Evolutionary conservation across 2,329 filamentous ascomycete species (phyloP).

Genomic region (Mycosphaerelloides madeirae): DNA sequence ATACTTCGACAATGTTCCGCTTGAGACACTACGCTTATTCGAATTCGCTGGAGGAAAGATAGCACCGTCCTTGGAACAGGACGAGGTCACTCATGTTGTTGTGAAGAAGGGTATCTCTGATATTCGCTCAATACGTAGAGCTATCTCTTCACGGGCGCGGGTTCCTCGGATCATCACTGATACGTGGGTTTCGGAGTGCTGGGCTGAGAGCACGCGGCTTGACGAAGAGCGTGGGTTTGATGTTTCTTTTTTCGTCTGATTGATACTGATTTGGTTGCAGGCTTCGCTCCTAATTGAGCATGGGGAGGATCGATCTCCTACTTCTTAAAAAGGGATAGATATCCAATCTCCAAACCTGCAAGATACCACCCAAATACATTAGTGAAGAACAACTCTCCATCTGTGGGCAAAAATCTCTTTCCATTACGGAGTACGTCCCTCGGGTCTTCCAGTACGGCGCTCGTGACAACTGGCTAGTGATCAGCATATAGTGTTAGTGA

Average conservation of each 20-base stretch:
- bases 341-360: no score
- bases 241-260: not conserved
- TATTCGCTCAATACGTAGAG: slow-evolving; percentile 23
- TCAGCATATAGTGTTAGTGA: no score
- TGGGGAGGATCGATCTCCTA: no score
- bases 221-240: slow-evolving; percentile 60
- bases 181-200: slow-evolving; percentile 74
- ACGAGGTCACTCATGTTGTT: slow-evolving; percentile 67
- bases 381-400: no score
- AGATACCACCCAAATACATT: no score
- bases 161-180: slow-evolving; percentile 66
- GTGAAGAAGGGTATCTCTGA: slow-evolving; percentile 47
- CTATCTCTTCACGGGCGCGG: slow-evolving; percentile 25
- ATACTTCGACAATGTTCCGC: slow-evolving; percentile 35
- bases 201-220: slow-evolving; percentile 70
- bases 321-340: no score
- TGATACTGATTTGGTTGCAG: not conserved
- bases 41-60: slow-evolving; percentile 66
- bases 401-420: no score
- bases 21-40: slow-evolving; percentile 21
- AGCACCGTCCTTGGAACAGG: slow-evolving; percentile 47
- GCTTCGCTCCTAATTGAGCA: not conserved
- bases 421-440: no score
- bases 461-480: no score
- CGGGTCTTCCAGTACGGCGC: no score